Percentiles rank a stretch among this genome's conserved stretches.
Evolutionary conservation across 768 basidiomycete genomes (phyloP).

Genomic region (Phaffia tasmanica): DNA sequence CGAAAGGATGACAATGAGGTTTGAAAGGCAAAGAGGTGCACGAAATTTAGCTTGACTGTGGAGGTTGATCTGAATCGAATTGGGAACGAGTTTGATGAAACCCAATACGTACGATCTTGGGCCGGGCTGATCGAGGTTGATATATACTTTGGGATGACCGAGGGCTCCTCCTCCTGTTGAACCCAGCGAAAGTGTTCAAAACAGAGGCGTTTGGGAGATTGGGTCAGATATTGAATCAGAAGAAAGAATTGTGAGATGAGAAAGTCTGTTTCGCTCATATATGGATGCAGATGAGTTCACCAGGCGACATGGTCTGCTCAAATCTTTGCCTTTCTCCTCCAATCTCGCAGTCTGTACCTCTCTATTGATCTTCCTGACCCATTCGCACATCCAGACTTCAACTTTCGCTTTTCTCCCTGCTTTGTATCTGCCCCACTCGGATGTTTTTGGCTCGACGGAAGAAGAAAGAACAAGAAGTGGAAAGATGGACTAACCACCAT

Average conservation of each 20-base stretch:
- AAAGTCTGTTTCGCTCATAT: neutral
- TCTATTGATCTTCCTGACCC: no score
- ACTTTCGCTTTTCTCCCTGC: no score
- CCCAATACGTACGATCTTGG: constrained; percentile 20
- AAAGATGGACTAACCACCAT: constrained; percentile 62
- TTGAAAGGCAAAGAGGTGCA: no score
- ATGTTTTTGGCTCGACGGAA: no score
- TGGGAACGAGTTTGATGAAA: neutral
- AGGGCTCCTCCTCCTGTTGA: constrained; percentile 74
- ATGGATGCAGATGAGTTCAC: neutral
- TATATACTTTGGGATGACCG: constrained; percentile 92
- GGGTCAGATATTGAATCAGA: neutral
- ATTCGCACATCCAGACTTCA: no score
- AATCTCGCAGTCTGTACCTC: no score
- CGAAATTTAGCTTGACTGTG: no score
- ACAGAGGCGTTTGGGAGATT: neutral
- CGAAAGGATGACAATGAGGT: no score
- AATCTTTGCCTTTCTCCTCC: no score
- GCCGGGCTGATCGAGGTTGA: constrained; percentile 56
- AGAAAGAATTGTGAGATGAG: neutral
- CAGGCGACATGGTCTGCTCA: neutral
- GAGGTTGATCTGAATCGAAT: neutral
- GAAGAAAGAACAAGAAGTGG: neutral
- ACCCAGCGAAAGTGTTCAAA: neutral
- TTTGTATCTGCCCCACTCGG: no score